A percentile compares a stretch with the other conserved stretches of the same genome.
Conservation (phyloP, 1,139 yeast genomes). For the Saccharomyces hybrid region DNA sequence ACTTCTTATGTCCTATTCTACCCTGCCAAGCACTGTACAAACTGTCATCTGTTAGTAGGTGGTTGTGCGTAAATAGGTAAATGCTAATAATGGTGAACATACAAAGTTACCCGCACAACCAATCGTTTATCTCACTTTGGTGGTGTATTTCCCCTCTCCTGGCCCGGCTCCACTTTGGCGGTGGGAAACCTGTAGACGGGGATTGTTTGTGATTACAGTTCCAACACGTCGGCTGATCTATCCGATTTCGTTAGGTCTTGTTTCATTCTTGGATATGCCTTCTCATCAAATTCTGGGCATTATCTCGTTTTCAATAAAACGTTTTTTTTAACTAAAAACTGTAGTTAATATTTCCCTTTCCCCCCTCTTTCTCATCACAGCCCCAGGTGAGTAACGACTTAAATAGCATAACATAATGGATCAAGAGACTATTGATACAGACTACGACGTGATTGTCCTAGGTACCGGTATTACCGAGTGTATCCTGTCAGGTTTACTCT, state of each 20-base stretch:
- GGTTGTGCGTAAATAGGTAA: background rate
- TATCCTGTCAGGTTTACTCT: slow-evolving; percentile 82
- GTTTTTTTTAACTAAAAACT: background rate
- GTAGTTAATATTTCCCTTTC: background rate
- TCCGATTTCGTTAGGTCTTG: background rate
- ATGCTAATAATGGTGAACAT: too few species aligned
- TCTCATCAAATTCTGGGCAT: background rate
- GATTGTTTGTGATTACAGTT: background rate
- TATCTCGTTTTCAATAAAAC: background rate
- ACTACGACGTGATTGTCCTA: slow-evolving; percentile 83
- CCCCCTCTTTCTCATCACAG: background rate
- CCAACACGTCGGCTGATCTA: background rate
- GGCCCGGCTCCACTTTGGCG: background rate
- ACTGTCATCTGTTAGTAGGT: background rate
- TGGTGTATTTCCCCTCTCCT: background rate
- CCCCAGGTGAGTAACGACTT: background rate
- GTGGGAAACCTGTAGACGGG: background rate
- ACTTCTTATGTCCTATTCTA: background rate
- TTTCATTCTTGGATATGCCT: background rate
- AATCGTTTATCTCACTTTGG: background rate
- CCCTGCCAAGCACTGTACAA: background rate
- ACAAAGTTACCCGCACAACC: background rate
- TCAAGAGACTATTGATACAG: slow-evolving; percentile 67
- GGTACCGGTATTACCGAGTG: slow-evolving; percentile 94
- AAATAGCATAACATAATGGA: slow-evolving; percentile 11